A percentile compares a stretch with the other conserved stretches of the same genome.
Conservation (phyloP, 2,329 filamentous ascomycete genomes). For the Botrytis elliptica region DNA sequence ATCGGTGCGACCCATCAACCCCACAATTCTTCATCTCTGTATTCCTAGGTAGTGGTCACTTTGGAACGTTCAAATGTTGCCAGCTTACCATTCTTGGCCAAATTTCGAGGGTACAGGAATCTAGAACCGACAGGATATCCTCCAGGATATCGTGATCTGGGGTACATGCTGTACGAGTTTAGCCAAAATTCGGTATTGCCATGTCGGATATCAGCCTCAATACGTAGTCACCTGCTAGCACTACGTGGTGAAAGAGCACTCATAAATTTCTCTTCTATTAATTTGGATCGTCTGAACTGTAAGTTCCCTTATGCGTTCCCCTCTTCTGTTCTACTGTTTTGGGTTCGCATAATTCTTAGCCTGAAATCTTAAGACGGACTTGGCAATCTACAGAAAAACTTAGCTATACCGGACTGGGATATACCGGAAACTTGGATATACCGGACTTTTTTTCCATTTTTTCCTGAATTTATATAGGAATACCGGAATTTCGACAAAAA, state of each 20-base stretch:
- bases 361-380: constrained; percentile 7
- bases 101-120: background rate
- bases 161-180: constrained; percentile 3
- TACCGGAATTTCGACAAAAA: too few relatives aligned
- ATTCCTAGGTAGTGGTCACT: background rate
- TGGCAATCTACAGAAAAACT: constrained; percentile 1
- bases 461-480: too few relatives aligned
- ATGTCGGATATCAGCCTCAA: background rate
- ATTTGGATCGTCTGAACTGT: background rate
- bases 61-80: background rate
- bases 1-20: background rate
- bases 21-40: background rate
- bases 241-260: background rate
- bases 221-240: background rate
- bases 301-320: constrained; percentile 1
- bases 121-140: background rate
- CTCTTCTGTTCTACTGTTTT: constrained; percentile 5
- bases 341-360: background rate
- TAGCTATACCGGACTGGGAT: too few relatives aligned
- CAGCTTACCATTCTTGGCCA: background rate
- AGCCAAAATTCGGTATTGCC: background rate
- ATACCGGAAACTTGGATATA: too few relatives aligned
- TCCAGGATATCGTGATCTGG: background rate
- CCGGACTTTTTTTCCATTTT: too few relatives aligned
- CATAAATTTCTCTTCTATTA: background rate